Base-by-base conservation (phyloP, 495 filamentous ascomycete genomes). In the Penicillium nucicola region DNA sequence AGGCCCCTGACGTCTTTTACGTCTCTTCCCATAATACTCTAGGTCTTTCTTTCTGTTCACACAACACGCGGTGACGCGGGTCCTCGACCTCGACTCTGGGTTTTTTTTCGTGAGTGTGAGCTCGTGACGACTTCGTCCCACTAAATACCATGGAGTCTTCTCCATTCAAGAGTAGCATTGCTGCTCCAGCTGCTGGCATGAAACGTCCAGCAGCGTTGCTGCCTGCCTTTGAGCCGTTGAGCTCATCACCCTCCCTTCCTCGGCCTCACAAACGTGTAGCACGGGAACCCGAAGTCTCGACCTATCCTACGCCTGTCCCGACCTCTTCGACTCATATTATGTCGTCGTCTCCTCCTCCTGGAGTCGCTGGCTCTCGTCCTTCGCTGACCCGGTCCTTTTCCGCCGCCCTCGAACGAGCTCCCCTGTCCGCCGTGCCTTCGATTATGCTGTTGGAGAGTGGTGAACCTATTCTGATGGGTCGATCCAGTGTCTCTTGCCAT, bases 311-410 rank as follows among this genome's bases (percentile, higher is more conserved):
- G 1, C 92, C 92, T 0, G 82, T 95, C 17, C 90, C 90, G 40
- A 96, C 92, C 20, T 97, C 93, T 2, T 96, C 90, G 32, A 95
- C 92, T 42, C 87, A 89, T 54, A 88, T 96, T 42, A 77, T 95
- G 55, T 90, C 89, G 34, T 96, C 93, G 15, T 96, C 92, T 51
- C 90, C 93, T 19, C 84, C 85, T 56, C 78, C 75, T 56, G 79
- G 76, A 47, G 65, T 74, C 47, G 65, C 69, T 44, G 45, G 65
- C 47, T 46, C 65, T 28, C 67, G 61, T 25, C 50, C 57, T 23
- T 55, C 68, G 23, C 58, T 70, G 32, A 71, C 72, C 53, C 79
- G 85, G 53, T 77, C 74, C 57, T 79, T 85, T 19, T 91, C 91
- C n/a, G 72, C 77, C 36, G 65, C 84, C 48, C 87, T 86, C 6